Conservation (phyloP, 495 filamentous ascomycete genomes). For the Podospora tetraspora region DNA sequence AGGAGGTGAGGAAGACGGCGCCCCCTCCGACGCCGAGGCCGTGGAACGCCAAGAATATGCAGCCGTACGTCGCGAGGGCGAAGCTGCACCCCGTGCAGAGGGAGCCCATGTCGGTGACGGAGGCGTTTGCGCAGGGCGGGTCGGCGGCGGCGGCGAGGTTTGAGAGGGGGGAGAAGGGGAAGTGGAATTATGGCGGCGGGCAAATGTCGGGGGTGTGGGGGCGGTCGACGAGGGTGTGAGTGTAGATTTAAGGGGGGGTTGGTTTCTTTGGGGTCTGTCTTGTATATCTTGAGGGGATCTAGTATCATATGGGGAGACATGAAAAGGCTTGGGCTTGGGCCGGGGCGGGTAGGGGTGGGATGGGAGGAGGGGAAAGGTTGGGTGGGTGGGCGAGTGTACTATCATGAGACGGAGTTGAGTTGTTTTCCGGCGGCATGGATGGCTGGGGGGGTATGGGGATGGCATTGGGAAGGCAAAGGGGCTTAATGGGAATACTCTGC, state of each 20-base stretch:
- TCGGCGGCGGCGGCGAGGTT: background rate
- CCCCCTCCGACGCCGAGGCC: background rate
- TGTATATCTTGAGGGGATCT: background rate
- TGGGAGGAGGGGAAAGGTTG: background rate
- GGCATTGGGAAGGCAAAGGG: background rate
- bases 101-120: conserved; percentile 27
- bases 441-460: background rate
- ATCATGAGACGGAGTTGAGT: background rate
- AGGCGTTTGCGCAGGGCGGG: conserved; percentile 14
- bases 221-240: background rate
- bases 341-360: background rate
- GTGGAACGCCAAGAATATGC: conserved; percentile 17
- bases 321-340: background rate
- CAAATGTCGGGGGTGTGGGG: background rate
- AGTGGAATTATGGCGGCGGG: background rate
- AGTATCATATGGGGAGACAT: background rate
- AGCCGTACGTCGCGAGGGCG: conserved; percentile 27
- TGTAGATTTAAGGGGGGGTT: too few species aligned
- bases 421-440: background rate
- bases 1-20: conserved; percentile 39
- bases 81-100: conserved; percentile 24
- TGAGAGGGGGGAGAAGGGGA: background rate
- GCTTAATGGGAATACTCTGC: background rate
- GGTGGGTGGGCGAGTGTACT: background rate
- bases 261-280: background rate